A percentile compares a stretch with the other conserved stretches of the same genome.
Evolutionary conservation across 2,329 filamentous ascomycete genomes (phyloP).

Genomic region (Parafenestella ontariensis): DNA sequence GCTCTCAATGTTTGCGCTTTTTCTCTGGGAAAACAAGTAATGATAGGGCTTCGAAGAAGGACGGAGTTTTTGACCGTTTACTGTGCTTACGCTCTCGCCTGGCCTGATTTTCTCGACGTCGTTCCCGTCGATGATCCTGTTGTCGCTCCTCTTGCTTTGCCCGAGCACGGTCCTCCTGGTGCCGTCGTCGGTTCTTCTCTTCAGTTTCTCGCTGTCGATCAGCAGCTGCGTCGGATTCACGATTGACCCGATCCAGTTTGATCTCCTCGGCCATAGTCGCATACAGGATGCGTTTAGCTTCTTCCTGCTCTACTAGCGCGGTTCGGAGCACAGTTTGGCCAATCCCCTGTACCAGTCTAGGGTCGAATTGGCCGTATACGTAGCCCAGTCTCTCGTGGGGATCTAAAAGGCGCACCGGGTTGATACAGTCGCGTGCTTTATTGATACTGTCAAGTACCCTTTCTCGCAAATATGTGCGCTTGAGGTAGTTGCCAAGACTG

Average conservation of each 20-base stretch:
- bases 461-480: not conserved
- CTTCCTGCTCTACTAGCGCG: not conserved
- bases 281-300: not conserved
- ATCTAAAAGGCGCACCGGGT: not conserved
- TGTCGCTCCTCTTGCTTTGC: too few relatives aligned
- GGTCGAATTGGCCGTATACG: not conserved
- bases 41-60: too few relatives aligned
- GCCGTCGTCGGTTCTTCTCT: too few relatives aligned
- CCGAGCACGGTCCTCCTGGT: too few relatives aligned
- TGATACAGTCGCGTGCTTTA: not conserved
- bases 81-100: too few relatives aligned
- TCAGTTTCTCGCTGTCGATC: too few relatives aligned
- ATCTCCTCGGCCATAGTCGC: not conserved
- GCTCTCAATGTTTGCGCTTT: too few relatives aligned
- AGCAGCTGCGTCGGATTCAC: too few relatives aligned
- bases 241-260: not conserved
- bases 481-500: not conserved
- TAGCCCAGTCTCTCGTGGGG: not conserved
- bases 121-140: too few relatives aligned
- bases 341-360: not conserved
- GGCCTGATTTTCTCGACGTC: too few relatives aligned
- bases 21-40: too few relatives aligned
- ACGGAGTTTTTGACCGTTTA: too few relatives aligned
- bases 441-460: not conserved
- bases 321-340: not conserved